A percentile compares a stretch with the other conserved stretches of the same genome.
These are phyloP conservation scores for Leptodontidium sp. DNA, from an alignment of 2,329 filamentous ascomycete genomes.

Conservation along the genomic window DNA sequence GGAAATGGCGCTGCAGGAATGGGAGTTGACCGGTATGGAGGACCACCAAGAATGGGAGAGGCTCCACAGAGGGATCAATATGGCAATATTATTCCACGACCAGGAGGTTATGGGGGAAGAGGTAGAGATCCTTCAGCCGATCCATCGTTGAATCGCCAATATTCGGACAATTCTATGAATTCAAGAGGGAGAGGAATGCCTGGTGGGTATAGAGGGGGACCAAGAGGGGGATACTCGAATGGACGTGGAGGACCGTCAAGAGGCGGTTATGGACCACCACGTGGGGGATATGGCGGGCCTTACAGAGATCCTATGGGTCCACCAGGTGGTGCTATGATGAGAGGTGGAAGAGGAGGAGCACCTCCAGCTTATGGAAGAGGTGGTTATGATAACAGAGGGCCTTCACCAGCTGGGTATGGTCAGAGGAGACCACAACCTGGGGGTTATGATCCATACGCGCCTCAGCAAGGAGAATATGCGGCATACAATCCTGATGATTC, in stretches of 20 bases:
- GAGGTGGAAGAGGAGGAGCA: constrained; percentile 53
- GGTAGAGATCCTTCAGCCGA: constrained; percentile 56
- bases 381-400: constrained; percentile 35
- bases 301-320: constrained; percentile 49
- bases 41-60: constrained; percentile 33
- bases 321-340: constrained; percentile 49
- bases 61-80: constrained; percentile 66
- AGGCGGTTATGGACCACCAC: constrained; percentile 54
- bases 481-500: constrained; percentile 41
- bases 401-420: constrained; percentile 31
- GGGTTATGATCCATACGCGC: constrained; percentile 32
- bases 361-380: constrained; percentile 49
- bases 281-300: constrained; percentile 38
- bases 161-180: constrained; percentile 42
- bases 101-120: constrained; percentile 50
- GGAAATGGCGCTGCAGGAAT: constrained; percentile 31
- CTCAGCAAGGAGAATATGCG: constrained; percentile 37
- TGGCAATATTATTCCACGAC: constrained; percentile 60
- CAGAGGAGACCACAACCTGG: constrained; percentile 37
- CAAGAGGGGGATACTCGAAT: constrained; percentile 51
- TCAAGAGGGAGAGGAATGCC: constrained; percentile 42
- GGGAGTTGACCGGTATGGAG: constrained; percentile 35
- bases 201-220: constrained; percentile 37
- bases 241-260: constrained; percentile 51
- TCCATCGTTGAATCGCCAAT: constrained; percentile 56